Conservation (phyloP, 2,329 filamentous ascomycete genomes). For the Neophaeococcomyces aloes region DNA sequence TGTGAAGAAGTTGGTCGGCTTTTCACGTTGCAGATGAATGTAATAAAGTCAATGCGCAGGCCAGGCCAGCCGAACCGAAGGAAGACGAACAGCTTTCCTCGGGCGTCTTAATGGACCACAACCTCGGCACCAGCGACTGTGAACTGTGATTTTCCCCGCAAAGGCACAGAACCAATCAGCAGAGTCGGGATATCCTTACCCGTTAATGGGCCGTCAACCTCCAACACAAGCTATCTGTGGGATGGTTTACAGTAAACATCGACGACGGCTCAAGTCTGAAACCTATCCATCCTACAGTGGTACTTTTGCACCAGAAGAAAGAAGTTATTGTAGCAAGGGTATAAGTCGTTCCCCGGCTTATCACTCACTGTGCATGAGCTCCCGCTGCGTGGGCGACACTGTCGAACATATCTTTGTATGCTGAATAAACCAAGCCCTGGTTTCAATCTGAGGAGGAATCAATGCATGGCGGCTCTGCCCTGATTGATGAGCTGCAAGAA, state of each 20-base stretch:
- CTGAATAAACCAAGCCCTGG: too few relatives aligned
- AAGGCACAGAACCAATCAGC: background rate
- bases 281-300: background rate
- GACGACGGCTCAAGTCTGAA: background rate
- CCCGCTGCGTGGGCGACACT: too few relatives aligned
- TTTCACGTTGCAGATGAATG: background rate
- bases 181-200: background rate
- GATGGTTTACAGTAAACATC: background rate
- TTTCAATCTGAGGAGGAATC: too few relatives aligned
- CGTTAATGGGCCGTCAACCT: background rate
- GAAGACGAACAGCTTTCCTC: background rate
- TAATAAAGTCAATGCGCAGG: background rate
- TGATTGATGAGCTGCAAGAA: too few relatives aligned
- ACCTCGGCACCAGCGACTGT: constrained; percentile 1
- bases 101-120: background rate
- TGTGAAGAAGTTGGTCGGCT: background rate
- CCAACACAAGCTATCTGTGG: too few relatives aligned
- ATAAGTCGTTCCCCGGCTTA: too few relatives aligned
- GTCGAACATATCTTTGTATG: too few relatives aligned
- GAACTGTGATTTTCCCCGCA: background rate
- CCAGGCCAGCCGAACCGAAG: background rate
- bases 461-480: too few relatives aligned
- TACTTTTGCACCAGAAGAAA: too few relatives aligned
- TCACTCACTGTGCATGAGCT: too few relatives aligned
- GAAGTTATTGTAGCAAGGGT: too few relatives aligned